phyloP scores from a whole-genome alignment of 2,329 filamentous ascomycete genomes.

The Penicillium italicum region DNA sequence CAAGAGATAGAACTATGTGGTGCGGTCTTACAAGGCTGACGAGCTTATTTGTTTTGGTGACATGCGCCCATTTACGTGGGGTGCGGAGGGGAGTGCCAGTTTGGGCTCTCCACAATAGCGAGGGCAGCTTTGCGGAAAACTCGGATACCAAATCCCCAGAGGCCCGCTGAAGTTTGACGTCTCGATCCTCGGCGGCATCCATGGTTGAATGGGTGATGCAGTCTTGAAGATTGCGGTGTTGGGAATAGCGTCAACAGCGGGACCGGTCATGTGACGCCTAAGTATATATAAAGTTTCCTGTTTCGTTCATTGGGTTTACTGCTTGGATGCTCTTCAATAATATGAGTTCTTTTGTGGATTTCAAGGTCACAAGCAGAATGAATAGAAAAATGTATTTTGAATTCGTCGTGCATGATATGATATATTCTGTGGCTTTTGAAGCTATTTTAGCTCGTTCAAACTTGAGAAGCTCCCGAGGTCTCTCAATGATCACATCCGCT shows the following conservation, averaged over 20 bases:
- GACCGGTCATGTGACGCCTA: slow-evolving; percentile 19
- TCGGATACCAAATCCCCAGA: slow-evolving; percentile 45
- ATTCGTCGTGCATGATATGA: neutral
- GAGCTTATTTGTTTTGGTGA: slow-evolving; percentile 38
- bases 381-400: neutral
- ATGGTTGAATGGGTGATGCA: slow-evolving; percentile 27
- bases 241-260: slow-evolving; percentile 26
- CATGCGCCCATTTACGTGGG: slow-evolving; percentile 40
- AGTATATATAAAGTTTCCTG: neutral
- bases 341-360: neutral
- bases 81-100: slow-evolving; percentile 24
- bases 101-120: slow-evolving; percentile 39
- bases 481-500: neutral
- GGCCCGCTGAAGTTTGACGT: slow-evolving; percentile 47
- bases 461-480: neutral
- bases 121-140: slow-evolving; percentile 41
- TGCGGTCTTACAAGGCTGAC: slow-evolving; percentile 38
- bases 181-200: slow-evolving; percentile 45
- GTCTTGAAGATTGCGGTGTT: slow-evolving; percentile 9
- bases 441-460: neutral
- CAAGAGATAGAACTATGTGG: neutral
- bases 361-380: neutral
- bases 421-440: neutral
- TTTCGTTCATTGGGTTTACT: neutral
- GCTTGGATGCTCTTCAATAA: neutral